These are phyloP conservation scores for Metschnikowia gelsemii DNA, from an alignment of 805 yeast species.

Conservation along the genomic window DNA sequence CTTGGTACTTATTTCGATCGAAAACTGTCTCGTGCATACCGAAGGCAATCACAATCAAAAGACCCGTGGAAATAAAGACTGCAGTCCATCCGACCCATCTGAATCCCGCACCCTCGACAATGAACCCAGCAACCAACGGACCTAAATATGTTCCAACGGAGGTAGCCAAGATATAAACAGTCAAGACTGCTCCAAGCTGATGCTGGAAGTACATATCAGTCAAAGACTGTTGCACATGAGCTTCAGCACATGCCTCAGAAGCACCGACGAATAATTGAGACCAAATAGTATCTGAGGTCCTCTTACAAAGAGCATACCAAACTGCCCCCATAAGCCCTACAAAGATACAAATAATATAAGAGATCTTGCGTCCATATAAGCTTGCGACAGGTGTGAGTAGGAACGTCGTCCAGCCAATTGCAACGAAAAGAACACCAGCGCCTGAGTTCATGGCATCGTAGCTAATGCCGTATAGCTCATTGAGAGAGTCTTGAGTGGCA, in stretches of 20 bases:
- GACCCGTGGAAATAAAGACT: conserved; percentile 49
- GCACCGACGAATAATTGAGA: conserved; percentile 80
- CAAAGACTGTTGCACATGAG: conserved; percentile 63
- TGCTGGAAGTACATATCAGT: conserved; percentile 78
- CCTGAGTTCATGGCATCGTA: conserved; percentile 74
- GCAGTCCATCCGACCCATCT: conserved; percentile 81
- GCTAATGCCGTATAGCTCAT: conserved; percentile 59
- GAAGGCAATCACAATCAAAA: conserved; percentile 53
- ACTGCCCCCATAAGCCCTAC: conserved; percentile 63
- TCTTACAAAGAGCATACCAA: conserved; percentile 64
- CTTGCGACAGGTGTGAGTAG: conserved; percentile 67
- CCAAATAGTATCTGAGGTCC: conserved; percentile 66
- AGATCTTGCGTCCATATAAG: conserved; percentile 64
- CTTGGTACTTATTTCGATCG: conserved; percentile 41
- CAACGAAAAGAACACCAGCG: conserved; percentile 72
- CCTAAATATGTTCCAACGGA: conserved; percentile 78
- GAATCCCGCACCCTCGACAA: conserved; percentile 59
- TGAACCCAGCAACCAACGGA: conserved; percentile 76
- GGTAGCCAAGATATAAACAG: conserved; percentile 71
- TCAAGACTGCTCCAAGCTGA: conserved; percentile 69
- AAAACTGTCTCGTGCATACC: conserved; percentile 70
- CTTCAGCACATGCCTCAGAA: conserved; percentile 74
- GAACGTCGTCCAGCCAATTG: conserved; percentile 65
- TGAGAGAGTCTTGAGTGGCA: conserved; percentile 64
- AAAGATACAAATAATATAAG: conserved; percentile 59